Percentiles rank a stretch among this genome's conserved stretches.
These are phyloP conservation scores for Pistacia vera DNA, from an alignment of 345 rosid genomes.

Conservation along the genomic window DNA sequence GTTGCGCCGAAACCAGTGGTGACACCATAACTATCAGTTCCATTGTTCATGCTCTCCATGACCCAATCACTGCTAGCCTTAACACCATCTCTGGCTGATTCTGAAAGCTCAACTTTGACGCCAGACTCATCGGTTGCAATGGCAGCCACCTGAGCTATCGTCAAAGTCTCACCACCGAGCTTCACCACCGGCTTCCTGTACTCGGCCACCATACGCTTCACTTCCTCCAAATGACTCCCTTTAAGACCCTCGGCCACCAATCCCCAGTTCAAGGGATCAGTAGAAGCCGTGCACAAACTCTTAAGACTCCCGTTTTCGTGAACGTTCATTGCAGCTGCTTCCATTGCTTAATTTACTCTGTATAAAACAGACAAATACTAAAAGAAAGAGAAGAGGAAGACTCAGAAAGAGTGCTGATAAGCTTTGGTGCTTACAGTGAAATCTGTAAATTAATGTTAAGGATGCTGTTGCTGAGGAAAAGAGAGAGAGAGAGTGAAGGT, in stretches of 20 bases:
- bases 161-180: constrained; percentile 79
- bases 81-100: constrained; percentile 61
- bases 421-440: not conserved
- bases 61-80: constrained; percentile 85
- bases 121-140: constrained; percentile 37
- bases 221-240: constrained; percentile 92
- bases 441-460: not conserved
- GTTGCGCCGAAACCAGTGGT: constrained; percentile 87
- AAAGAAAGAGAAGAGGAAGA: not conserved
- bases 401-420: not conserved
- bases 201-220: constrained; percentile 74
- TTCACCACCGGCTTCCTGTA: constrained; percentile 57
- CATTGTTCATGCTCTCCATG: constrained; percentile 68
- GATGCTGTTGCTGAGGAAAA: constrained; percentile 26
- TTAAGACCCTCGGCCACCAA: constrained; percentile 60
- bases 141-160: constrained; percentile 79
- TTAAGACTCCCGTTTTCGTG: not conserved
- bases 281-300: constrained; percentile 22
- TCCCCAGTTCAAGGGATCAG: constrained; percentile 81
- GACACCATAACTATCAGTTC: constrained; percentile 77
- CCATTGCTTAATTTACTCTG: too few species aligned
- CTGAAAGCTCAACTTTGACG: constrained; percentile 55
- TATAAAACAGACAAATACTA: not conserved
- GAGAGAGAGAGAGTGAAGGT: not conserved
- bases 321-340: too few species aligned